phyloP scores from a whole-genome alignment of 306 rosid species.

The Inga oerstediana region DNA sequence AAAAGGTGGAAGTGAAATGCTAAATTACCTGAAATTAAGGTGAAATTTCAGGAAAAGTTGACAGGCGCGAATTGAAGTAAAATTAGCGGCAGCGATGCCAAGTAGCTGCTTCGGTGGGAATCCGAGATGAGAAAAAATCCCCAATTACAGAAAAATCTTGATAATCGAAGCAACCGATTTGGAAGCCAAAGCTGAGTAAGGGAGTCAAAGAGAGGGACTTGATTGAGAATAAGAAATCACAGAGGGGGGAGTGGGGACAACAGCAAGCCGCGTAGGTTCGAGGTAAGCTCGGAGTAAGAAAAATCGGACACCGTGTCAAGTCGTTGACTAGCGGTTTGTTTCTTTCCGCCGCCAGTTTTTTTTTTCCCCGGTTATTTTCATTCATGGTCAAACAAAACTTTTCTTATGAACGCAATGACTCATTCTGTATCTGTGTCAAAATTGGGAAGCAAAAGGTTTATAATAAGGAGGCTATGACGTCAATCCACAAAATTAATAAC shows the following conservation, averaged over 20 bases:
- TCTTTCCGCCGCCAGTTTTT: neutral
- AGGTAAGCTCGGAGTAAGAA: neutral
- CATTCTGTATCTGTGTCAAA: too few species aligned
- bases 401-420: too few species aligned
- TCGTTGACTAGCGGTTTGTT: neutral
- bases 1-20: constrained; percentile 17
- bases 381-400: neutral
- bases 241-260: neutral
- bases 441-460: neutral
- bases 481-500: too few species aligned
- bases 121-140: neutral
- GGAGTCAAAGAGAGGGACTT: neutral
- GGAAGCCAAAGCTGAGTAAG: neutral
- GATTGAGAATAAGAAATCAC: neutral
- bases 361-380: neutral
- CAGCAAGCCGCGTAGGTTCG: neutral
- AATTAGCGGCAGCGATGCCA: neutral
- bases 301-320: neutral
- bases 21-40: constrained; percentile 43
- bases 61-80: constrained; percentile 33
- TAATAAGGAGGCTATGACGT: neutral
- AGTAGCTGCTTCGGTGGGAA: constrained; percentile 23
- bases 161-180: constrained; percentile 3
- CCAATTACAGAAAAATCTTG: constrained; percentile 4
- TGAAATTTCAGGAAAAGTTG: constrained; percentile 17